Evolutionary conservation across 148 eudicot genomes (phyloP), one percentile per base, ranked within the genome.

Genomic region (Nepenthes gracilis): DNA sequence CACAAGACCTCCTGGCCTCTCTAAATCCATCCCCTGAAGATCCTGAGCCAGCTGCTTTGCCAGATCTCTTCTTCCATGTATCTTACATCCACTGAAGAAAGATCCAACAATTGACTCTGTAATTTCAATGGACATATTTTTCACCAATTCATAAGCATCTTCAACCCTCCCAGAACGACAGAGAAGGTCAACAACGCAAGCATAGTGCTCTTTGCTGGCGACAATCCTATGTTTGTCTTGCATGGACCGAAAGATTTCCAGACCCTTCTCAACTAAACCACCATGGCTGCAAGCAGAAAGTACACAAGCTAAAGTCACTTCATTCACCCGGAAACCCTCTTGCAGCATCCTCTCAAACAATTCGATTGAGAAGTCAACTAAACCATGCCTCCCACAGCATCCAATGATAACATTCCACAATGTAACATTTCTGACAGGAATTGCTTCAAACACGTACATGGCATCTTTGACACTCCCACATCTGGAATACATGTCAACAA

Each of bases 271-370:
- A 15, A 76, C 73, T 60, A 81, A 57, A 35, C 90, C 90, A 59
- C 80, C 76, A 62, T 84, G 87, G 73, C 85, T 73, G 67, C 95
- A 87, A 63, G 85, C 85, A 61, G 78, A 79, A 64, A 81, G 83
- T 36, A 75, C 72, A 69, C 78, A 76, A 40, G 64, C 77, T 52
- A 82, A 70, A 47, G 90, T 80, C 63, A 82, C 83, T 68, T 80
- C 67, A 68, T 82, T 76, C 43, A 83, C 70, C 40, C 36, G 70
- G n/a, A 72, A 68, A 47, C 78, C 80, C 55, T 74, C 75, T 35
- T 66, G 63, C 43, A 60, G 45, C 87, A 87, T 87, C 52, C 59
- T 72, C 43, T 78, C 79, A 61, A 87, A 80, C 33, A 87, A 14
- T 48, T 67, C 47, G 13, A 87, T 36, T 9, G 83, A 69, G 9